Evolutionary conservation across 192 early-diverging fungal species (phyloP).

Genomic region (Chytriomyces sp.): DNA sequence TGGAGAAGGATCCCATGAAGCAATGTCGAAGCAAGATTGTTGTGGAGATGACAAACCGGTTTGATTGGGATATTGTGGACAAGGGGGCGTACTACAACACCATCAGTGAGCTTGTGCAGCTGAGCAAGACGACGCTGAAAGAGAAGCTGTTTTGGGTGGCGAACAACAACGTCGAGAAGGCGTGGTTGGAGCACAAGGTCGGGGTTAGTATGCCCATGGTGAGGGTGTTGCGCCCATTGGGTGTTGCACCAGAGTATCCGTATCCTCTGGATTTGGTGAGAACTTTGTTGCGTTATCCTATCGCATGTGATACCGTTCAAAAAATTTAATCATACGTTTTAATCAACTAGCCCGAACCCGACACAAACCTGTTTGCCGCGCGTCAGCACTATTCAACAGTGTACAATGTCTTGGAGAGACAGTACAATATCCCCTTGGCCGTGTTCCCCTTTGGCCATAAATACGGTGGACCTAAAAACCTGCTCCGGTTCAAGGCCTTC

Average conservation of each 20-base stretch:
- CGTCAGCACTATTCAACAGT: background rate
- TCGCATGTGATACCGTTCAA: background rate
- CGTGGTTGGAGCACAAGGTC: background rate
- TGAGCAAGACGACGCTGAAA: background rate
- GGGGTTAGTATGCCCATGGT: background rate
- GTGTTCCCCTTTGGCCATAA: slow-evolving; percentile 11
- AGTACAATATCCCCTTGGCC: background rate
- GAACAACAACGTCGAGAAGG: slow-evolving; percentile 14
- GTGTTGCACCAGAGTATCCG: background rate
- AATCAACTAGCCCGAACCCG: slow-evolving; percentile 1
- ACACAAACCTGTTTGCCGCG: background rate
- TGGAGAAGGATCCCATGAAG: slow-evolving; percentile 9
- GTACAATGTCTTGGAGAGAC: background rate
- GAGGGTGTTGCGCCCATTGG: slow-evolving; percentile 7
- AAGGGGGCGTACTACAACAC: background rate
- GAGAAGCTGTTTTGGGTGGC: slow-evolving; percentile 16
- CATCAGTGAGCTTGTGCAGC: background rate
- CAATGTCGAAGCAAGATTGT: slow-evolving; percentile 20
- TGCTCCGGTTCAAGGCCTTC: slow-evolving; percentile 24
- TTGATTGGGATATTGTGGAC: slow-evolving; percentile 15
- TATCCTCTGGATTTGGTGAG: slow-evolving; percentile 15
- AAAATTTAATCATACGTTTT: background rate
- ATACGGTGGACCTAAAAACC: slow-evolving; percentile 25
- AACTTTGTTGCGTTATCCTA: background rate
- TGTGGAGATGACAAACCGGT: slow-evolving; percentile 27